Evolutionary conservation across 164 flowering plant species (phyloP).

Genomic region (Magnolia kwangsiensis): DNA sequence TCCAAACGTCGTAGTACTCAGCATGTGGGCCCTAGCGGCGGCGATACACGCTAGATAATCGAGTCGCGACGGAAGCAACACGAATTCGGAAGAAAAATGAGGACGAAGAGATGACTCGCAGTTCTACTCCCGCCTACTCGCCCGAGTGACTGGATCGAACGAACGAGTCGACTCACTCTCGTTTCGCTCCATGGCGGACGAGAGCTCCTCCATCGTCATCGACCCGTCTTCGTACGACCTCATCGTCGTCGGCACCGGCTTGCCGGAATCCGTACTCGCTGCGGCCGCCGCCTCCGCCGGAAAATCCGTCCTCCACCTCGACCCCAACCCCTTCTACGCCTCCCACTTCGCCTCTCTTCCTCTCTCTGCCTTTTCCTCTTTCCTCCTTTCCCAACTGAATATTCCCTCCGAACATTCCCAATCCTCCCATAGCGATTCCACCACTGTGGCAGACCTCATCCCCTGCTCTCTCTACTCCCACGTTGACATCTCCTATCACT

Average conservation of each 20-base stretch:
- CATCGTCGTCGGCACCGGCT: slow-evolving; percentile 73
- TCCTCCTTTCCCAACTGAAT: slow-evolving; percentile 34
- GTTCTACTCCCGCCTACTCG: too few relatives aligned
- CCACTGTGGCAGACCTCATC: too few relatives aligned
- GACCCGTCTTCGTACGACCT: slow-evolving; percentile 74
- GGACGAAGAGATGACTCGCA: too few relatives aligned
- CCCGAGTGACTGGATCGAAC: too few relatives aligned
- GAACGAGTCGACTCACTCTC: too few relatives aligned
- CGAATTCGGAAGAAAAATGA: too few relatives aligned
- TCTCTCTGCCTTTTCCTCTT: slow-evolving; percentile 38
- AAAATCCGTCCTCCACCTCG: slow-evolving; percentile 88
- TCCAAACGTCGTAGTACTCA: too few relatives aligned
- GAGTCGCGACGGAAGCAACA: too few relatives aligned
- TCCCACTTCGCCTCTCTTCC: slow-evolving; percentile 64
- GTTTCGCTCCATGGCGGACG: too few relatives aligned
- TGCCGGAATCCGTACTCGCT: slow-evolving; percentile 73
- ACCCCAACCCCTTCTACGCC: slow-evolving; percentile 79
- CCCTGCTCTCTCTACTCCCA: slow-evolving; percentile 37
- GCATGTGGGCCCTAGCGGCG: too few relatives aligned
- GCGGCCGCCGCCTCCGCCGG: slow-evolving; percentile 73
- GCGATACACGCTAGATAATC: too few relatives aligned
- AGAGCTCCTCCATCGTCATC: slow-evolving; percentile 18
- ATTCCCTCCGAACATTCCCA: background rate
- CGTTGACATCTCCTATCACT: slow-evolving; percentile 36
- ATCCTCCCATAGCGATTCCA: too few relatives aligned